A percentile compares a stretch with the other conserved stretches of the same genome.
phyloP scores from a whole-genome alignment of 2,329 filamentous ascomycete genomes.

The Claviceps humidiphila region DNA sequence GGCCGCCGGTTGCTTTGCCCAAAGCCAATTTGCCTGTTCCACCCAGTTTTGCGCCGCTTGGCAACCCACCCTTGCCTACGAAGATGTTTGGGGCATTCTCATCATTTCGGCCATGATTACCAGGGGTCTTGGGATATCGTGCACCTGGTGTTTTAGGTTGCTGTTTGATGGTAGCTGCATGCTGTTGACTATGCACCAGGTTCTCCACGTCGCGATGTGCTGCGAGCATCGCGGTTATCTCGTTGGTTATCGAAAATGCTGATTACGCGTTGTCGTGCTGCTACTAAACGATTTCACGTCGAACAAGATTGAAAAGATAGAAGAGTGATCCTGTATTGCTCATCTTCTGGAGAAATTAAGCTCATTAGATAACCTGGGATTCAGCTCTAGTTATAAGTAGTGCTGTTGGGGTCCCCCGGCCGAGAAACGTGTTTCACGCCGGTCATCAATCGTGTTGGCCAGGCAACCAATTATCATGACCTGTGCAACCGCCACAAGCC shows the following conservation, averaged over 20 bases:
- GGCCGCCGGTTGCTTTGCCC: constrained; percentile 33
- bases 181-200: constrained; percentile 63
- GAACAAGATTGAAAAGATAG: background rate
- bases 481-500: constrained; percentile 14
- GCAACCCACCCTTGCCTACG: constrained; percentile 28
- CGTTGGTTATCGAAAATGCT: background rate
- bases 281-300: background rate
- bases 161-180: constrained; percentile 54
- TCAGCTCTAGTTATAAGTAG: background rate
- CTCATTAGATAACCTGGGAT: background rate
- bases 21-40: constrained; percentile 29
- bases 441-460: constrained; percentile 10
- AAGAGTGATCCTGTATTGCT: background rate
- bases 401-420: constrained; percentile 10
- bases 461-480: constrained; percentile 13
- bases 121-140: constrained; percentile 68
- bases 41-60: constrained; percentile 43
- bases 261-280: background rate
- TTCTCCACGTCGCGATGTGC: constrained; percentile 81
- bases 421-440: constrained; percentile 4
- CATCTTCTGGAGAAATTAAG: background rate
- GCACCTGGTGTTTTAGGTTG: constrained; percentile 73
- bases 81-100: constrained; percentile 54
- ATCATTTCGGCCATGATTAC: constrained; percentile 65
- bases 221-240: constrained; percentile 48